Evolutionary conservation across 495 filamentous ascomycete genomes (phyloP).

Genomic region (Penicillium argentinense): DNA sequence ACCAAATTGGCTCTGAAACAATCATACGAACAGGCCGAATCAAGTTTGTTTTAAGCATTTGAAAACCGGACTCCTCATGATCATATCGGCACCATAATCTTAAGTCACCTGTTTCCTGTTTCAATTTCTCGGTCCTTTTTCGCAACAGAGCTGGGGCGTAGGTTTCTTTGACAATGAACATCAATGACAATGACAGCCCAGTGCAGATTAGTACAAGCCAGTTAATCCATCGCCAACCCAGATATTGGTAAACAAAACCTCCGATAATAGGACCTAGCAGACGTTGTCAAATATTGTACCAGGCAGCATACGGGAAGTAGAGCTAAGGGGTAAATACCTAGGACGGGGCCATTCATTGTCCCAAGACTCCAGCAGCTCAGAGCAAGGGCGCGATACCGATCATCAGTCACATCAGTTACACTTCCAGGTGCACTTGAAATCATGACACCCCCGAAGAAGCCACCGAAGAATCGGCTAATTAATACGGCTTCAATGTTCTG

Average conservation of each 20-base stretch:
- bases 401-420: conserved; percentile 70
- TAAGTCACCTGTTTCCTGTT: conserved; percentile 64
- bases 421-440: conserved; percentile 74
- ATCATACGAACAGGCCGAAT: conserved; percentile 64
- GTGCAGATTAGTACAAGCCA: conserved; percentile 76
- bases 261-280: conserved; percentile 67
- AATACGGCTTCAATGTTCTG: conserved; percentile 64
- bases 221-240: conserved; percentile 87
- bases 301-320: no score
- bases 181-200: conserved; percentile 51
- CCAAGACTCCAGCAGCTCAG: conserved; percentile 70
- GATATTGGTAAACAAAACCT: conserved; percentile 66
- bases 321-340: conserved; percentile 29
- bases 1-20: conserved; percentile 62
- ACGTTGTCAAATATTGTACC: no score
- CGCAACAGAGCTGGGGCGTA: conserved; percentile 69
- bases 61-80: conserved; percentile 24
- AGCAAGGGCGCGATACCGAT: conserved; percentile 63
- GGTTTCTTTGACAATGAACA: conserved; percentile 57
- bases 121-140: conserved; percentile 44
- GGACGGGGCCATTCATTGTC: conserved; percentile 69
- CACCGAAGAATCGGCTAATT: conserved; percentile 46
- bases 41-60: conserved; percentile 57
- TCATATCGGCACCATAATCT: conserved; percentile 70
- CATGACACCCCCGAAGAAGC: conserved; percentile 71